Conservation (phyloP, 164 flowering plant species). For the Vitis cinerea region DNA sequence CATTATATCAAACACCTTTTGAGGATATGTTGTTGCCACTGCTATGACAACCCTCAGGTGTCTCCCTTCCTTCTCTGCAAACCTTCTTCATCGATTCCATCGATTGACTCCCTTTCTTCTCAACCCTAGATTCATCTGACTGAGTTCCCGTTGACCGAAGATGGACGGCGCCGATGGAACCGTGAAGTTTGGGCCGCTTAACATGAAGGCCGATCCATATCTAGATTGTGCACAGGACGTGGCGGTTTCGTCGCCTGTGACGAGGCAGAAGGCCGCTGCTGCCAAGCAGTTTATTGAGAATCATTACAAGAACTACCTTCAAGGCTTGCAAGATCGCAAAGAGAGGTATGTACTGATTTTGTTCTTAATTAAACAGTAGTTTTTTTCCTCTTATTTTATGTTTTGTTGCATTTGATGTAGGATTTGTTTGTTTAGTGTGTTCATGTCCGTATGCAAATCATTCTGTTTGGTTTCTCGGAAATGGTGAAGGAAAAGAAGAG, state of each 20-base stretch:
- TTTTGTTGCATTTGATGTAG: background rate
- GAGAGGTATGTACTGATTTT: conserved; percentile 56
- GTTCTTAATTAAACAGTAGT: background rate
- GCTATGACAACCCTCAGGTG: conserved; percentile 16
- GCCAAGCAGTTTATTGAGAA: conserved; percentile 92
- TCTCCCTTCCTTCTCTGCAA: conserved; percentile 2
- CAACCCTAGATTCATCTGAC: background rate
- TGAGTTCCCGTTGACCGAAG: background rate
- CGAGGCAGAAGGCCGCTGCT: conserved; percentile 87
- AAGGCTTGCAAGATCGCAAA: conserved; percentile 80
- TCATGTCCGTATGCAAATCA: background rate
- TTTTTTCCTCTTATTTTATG: background rate
- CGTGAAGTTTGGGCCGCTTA: conserved; percentile 38
- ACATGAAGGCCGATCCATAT: conserved; percentile 47
- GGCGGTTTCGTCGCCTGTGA: conserved; percentile 80
- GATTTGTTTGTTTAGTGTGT: background rate
- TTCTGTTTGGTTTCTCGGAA: too few relatives aligned
- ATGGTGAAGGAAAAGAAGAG: too few relatives aligned
- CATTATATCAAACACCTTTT: conserved; percentile 18
- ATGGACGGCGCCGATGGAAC: conserved; percentile 64
- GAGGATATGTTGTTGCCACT: too few relatives aligned
- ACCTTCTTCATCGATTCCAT: background rate
- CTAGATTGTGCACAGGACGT: conserved; percentile 42
- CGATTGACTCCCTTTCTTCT: background rate
- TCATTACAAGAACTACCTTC: conserved; percentile 79